These are phyloP conservation scores for Monilinia fructicola DNA, from an alignment of 2,329 filamentous ascomycete species.

Conservation along the genomic window DNA sequence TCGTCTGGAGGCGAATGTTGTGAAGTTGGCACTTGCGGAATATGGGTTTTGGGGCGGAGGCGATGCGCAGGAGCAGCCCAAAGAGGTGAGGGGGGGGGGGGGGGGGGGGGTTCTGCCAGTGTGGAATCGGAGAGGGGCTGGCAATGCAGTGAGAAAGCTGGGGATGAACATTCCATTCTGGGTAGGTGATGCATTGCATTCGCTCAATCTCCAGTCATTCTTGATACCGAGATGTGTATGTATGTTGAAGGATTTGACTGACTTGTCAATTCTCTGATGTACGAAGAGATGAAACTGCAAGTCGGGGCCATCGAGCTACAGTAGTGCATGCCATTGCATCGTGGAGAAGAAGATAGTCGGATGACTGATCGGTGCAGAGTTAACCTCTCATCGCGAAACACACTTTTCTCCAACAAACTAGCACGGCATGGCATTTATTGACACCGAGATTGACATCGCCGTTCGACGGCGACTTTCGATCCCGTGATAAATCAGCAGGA, in stretches of 20 bases:
- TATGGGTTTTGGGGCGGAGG: background rate
- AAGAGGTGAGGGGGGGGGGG: background rate
- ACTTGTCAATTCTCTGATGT: conserved; percentile 11
- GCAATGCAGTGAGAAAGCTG: conserved; percentile 9
- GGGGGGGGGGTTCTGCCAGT: background rate
- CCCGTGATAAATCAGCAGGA: background rate
- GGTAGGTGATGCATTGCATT: background rate
- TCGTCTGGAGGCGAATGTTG: background rate
- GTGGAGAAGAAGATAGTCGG: background rate
- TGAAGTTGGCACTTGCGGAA: background rate
- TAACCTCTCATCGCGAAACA: conserved; percentile 14
- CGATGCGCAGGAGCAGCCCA: background rate
- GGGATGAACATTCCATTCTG: background rate
- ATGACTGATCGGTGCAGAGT: background rate
- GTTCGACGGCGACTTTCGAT: background rate
- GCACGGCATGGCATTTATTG: background rate
- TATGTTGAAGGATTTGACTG: background rate
- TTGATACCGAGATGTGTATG: background rate
- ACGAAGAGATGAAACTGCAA: background rate
- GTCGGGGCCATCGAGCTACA: background rate
- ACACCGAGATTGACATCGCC: background rate
- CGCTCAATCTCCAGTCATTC: background rate
- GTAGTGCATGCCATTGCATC: background rate
- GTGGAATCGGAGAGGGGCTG: background rate
- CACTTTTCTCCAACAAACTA: background rate